phyloP scores from a whole-genome alignment of 2,329 filamentous ascomycete species.

The Phaeosphaeria sp. region DNA sequence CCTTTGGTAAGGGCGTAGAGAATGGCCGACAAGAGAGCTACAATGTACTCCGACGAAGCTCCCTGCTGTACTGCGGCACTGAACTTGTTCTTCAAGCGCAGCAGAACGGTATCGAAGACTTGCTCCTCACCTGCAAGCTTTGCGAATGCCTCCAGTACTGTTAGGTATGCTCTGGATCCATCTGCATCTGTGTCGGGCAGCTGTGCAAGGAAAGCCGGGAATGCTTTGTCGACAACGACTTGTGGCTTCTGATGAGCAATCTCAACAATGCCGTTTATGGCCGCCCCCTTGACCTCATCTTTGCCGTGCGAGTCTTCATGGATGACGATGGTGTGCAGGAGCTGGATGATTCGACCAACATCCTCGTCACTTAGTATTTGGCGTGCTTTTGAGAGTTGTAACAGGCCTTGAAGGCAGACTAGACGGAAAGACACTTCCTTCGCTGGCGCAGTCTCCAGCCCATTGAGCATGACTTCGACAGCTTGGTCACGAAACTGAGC shows the following conservation, averaged over 20 bases:
- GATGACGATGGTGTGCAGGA: constrained; percentile 67
- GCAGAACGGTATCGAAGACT: constrained; percentile 68
- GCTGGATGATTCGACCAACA: constrained; percentile 60
- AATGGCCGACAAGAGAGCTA: constrained; percentile 65
- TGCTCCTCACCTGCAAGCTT: constrained; percentile 68
- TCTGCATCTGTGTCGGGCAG: constrained; percentile 65
- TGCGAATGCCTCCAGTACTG: constrained; percentile 68
- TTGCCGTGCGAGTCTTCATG: constrained; percentile 63
- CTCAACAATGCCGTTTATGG: constrained; percentile 64
- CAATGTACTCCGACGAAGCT: constrained; percentile 61
- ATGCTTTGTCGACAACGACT: constrained; percentile 68
- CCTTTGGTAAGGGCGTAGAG: constrained; percentile 66
- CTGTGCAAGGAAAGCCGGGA: constrained; percentile 70
- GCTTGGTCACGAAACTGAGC: constrained; percentile 50
- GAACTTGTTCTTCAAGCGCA: constrained; percentile 69
- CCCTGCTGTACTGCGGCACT: constrained; percentile 61
- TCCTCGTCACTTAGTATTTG: constrained; percentile 52
- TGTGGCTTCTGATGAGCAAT: constrained; percentile 68
- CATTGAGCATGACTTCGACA: constrained; percentile 51
- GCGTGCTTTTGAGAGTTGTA: constrained; percentile 51
- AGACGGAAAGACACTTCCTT: constrained; percentile 59
- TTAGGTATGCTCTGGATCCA: constrained; percentile 55
- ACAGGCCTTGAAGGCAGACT: constrained; percentile 52
- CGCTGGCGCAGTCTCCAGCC: constrained; percentile 52
- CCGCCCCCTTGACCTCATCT: constrained; percentile 64